A percentile compares a stretch with the other conserved stretches of the same genome.
Conservation (phyloP, 2,329 filamentous ascomycete species). For the Fusarium anguioides region DNA sequence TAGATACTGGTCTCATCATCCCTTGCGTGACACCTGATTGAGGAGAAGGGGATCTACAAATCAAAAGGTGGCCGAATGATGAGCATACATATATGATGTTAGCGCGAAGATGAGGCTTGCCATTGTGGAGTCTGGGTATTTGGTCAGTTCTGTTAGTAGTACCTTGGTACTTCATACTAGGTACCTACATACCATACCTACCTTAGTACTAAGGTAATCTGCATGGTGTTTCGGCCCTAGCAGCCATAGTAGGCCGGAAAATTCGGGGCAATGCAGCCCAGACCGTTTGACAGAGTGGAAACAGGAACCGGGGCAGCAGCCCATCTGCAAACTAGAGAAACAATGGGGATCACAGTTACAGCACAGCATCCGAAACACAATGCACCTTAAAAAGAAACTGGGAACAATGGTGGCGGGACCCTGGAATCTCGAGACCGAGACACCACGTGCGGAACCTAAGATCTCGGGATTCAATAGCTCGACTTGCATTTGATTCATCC, state of each 20-base stretch:
- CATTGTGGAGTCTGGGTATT: neutral
- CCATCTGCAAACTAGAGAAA: neutral
- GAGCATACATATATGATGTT: neutral
- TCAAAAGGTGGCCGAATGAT: neutral
- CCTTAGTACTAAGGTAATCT: too few relatives aligned
- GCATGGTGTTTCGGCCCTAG: constrained; percentile 39
- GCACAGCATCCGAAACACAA: constrained; percentile 16
- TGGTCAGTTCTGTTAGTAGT: constrained; percentile 2
- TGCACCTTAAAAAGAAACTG: constrained; percentile 4
- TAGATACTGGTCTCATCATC: neutral
- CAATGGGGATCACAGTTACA: constrained; percentile 13
- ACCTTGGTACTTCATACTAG: too few relatives aligned
- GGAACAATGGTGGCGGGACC: constrained; percentile 1
- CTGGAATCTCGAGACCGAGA: constrained; percentile 24
- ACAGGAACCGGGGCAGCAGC: constrained; percentile 5
- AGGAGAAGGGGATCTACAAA: neutral
- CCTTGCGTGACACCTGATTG: neutral
- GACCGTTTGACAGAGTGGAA: constrained; percentile 23
- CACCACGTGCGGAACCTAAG: constrained; percentile 31
- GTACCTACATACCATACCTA: too few relatives aligned
- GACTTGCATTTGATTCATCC: constrained; percentile 23
- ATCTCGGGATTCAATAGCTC: constrained; percentile 13
- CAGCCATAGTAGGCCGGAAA: constrained; percentile 27
- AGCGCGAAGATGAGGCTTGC: constrained; percentile 1
- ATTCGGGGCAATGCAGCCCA: constrained; percentile 32